Conservation (phyloP, 805 yeast genomes). For the Wickerhamiella azymoides region DNA sequence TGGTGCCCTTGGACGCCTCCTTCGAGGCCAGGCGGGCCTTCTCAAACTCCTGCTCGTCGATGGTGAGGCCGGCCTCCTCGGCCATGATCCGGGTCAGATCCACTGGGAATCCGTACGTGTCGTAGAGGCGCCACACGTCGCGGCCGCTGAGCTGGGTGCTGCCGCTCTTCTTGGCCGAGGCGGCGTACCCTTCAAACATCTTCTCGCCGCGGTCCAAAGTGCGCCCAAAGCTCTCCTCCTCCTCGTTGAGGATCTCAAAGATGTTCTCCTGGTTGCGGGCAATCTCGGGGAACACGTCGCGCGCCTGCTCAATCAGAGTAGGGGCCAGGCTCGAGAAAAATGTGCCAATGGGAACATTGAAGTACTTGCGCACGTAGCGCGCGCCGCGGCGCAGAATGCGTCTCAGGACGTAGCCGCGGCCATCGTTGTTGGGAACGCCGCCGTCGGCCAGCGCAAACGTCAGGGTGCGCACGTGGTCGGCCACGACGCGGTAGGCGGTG, state of each 20-base stretch:
- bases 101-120: conserved; percentile 98
- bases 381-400: conserved; percentile 97
- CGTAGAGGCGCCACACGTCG: conserved; percentile 97
- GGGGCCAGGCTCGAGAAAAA: conserved; percentile 90
- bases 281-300: conserved; percentile 85
- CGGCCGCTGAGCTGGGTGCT: conserved; percentile 72
- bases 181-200: conserved; percentile 85
- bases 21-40: conserved; percentile 75
- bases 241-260: conserved; percentile 87
- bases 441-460: conserved; percentile 96
- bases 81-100: conserved; percentile 98
- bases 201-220: conserved; percentile 97
- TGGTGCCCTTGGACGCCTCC: conserved; percentile 90
- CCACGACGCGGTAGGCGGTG: conserved; percentile 94
- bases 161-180: conserved; percentile 60
- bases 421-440: conserved; percentile 98
- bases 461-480: conserved; percentile 95
- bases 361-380: conserved; percentile 88
- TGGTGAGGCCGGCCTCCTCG: conserved; percentile 86
- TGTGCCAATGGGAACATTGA: conserved; percentile 88
- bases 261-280: conserved; percentile 55
- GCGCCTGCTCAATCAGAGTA: conserved; percentile 76
- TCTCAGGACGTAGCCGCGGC: conserved; percentile 95
- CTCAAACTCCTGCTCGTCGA: conserved; percentile 87
- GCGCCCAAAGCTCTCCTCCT: conserved; percentile 87